phyloP scores from a whole-genome alignment of 2,329 filamentous ascomycete genomes.

The Dissoconium aciculare region DNA sequence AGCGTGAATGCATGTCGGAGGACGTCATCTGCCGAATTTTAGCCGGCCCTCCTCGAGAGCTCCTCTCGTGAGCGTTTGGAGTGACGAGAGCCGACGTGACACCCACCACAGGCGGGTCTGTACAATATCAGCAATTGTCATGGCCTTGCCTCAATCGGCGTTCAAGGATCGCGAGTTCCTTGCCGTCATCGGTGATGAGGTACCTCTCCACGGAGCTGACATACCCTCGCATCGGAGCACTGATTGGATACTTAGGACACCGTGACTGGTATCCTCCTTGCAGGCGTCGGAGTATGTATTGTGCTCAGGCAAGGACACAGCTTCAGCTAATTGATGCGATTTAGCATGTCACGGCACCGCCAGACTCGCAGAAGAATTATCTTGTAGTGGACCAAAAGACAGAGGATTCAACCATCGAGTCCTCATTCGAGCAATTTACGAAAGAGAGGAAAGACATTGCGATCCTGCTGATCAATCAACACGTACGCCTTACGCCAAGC shows the following conservation, averaged over 20 bases:
- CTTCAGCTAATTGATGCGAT: constrained; percentile 1
- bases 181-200: constrained; percentile 96
- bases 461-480: constrained; percentile 93
- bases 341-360: constrained; percentile 82
- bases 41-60: no score
- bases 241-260: no score
- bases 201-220: constrained; percentile 23
- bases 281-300: constrained; percentile 71
- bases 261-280: constrained; percentile 85
- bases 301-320: constrained; percentile 1
- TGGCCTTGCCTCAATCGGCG: constrained; percentile 45
- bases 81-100: no score
- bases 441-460: constrained; percentile 88
- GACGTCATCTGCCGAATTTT: no score
- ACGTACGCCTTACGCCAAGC: constrained; percentile 43
- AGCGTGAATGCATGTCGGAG: no score
- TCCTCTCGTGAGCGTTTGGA: no score
- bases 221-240: constrained; percentile 2
- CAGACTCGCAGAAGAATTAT: constrained; percentile 92
- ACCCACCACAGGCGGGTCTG: no score
- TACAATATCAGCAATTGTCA: no score
- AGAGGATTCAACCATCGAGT: constrained; percentile 73
- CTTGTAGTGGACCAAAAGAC: constrained; percentile 92
- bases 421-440: constrained; percentile 79
- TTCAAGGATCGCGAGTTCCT: constrained; percentile 83